Base-by-base conservation (phyloP, 768 basidiomycete species). In the Psilocybe sp. region DNA sequence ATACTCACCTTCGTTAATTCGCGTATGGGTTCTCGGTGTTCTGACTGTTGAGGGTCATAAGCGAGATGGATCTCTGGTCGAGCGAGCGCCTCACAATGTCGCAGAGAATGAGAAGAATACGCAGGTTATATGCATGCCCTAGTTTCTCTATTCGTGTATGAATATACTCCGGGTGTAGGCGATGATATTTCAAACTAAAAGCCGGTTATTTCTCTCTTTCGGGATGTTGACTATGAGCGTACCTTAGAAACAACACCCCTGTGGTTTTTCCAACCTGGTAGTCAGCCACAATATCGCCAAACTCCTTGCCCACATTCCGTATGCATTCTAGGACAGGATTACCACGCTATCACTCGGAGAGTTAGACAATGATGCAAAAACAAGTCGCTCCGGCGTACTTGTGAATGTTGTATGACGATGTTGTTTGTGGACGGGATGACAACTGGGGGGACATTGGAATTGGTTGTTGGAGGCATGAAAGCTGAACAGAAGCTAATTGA, bases 121-220 rank as follows among this genome's bases (percentile, higher is more conserved):
- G 74, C 13, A 98, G 77, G 52, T 79, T 88, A 66, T 93, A 98
- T 1, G 82, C 80, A 33, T 78, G 78, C 3, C 87, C 89, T 15
- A 99, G 81, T 57, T 84, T 87, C 60, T 92, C 88, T 51, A 99
- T 93, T 11, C 97, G 85, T 44, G 80, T 79, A 64, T 92, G 91
- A 49, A 99, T 86, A 64, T 99, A 99, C 67, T 98, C 97, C 12
- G 97, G 97, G 66, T 98, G 97, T 12, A 99, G 79, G 44, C 95
- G 88, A 61, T 98, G 95, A 58, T 98, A 98, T 61, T 84, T 89
- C 56, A 98, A 66, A 63, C 97, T 98, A 52, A 15, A 16, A 14
- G 14, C 50, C 16, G 40, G 45, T 15, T 16, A 50, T 16, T 11
- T 9, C 15, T 31, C 11, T 18, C 18, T 13, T 16, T 40, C 20